Evolutionary conservation across 768 basidiomycete genomes (phyloP).

Genomic region (Terana coerulea): DNA sequence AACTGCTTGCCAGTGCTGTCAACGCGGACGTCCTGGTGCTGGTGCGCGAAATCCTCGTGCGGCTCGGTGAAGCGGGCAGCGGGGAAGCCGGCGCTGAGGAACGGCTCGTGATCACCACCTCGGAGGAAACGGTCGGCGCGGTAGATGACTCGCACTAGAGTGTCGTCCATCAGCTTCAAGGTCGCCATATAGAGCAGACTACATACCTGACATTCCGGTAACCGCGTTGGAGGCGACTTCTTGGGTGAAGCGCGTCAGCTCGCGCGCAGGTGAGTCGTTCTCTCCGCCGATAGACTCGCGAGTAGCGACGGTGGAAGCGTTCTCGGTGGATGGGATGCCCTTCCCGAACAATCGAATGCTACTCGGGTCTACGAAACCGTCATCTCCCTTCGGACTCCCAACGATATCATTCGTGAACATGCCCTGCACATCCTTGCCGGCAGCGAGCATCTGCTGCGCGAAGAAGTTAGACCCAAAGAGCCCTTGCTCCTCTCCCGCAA

Average conservation of each 20-base stretch:
- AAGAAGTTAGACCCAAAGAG: conserved; percentile 45
- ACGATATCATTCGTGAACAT: conserved; percentile 60
- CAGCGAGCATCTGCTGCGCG: conserved; percentile 38
- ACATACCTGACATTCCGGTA: conserved; percentile 48
- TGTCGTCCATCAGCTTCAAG: neutral
- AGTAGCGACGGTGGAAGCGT: conserved; percentile 30
- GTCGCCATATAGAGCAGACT: neutral
- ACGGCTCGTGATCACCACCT: conserved; percentile 51
- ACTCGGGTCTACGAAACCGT: conserved; percentile 42
- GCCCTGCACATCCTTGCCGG: conserved; percentile 48
- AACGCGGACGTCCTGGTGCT: conserved; percentile 54
- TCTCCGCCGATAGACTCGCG: conserved; percentile 45
- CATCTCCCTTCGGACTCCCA: conserved; percentile 46
- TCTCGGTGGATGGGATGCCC: conserved; percentile 46
- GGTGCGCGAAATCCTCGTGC: conserved; percentile 53
- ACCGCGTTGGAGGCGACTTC: conserved; percentile 46
- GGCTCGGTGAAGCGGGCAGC: conserved; percentile 57
- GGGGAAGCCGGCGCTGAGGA: conserved; percentile 46
- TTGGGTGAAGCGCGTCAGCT: conserved; percentile 49
- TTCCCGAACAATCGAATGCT: conserved; percentile 50
- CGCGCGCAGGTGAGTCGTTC: conserved; percentile 49
- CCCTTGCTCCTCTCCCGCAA: conserved; percentile 51
- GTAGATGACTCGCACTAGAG: conserved; percentile 45
- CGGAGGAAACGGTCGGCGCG: conserved; percentile 52
- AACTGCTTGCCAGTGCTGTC: conserved; percentile 45